phyloP scores from a whole-genome alignment of 2,329 filamentous ascomycete species.

The Aspergillus sp. region DNA sequence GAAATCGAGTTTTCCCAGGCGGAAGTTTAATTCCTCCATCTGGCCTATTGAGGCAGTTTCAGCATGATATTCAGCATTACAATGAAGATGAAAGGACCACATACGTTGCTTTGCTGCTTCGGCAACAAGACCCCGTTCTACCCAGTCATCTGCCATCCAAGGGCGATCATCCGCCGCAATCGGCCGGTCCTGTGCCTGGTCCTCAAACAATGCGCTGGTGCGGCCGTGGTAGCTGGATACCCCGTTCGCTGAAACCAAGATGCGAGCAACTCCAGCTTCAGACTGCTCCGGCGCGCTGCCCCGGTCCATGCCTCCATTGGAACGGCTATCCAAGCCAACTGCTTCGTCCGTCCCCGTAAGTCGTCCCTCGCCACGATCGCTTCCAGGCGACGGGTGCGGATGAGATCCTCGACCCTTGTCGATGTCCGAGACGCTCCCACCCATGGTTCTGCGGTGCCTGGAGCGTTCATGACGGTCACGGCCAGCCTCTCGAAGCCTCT shows the following conservation, averaged over 20 bases:
- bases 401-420: not conserved
- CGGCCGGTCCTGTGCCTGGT: not conserved
- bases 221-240: conserved; percentile 16
- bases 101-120: not conserved
- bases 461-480: not conserved
- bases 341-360: not conserved
- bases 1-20: conserved; percentile 47
- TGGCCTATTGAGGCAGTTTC: conserved; percentile 36
- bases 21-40: conserved; percentile 50
- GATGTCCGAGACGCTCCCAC: not conserved
- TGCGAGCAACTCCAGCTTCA: conserved; percentile 15
- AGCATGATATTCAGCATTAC: not conserved
- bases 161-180: not conserved
- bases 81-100: not conserved
- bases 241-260: conserved; percentile 26
- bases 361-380: not conserved
- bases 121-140: not conserved
- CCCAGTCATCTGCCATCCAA: not conserved
- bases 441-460: not conserved
- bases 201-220: not conserved
- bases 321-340: not conserved
- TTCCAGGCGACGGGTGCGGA: not conserved
- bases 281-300: not conserved
- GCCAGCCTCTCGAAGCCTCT: not conserved
- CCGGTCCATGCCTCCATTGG: conserved; percentile 13